A percentile compares a stretch with the other conserved stretches of the same genome.
These are phyloP conservation scores for Papilionanthe hybrid DNA, from an alignment of 116 monocot species.

Conservation along the genomic window DNA sequence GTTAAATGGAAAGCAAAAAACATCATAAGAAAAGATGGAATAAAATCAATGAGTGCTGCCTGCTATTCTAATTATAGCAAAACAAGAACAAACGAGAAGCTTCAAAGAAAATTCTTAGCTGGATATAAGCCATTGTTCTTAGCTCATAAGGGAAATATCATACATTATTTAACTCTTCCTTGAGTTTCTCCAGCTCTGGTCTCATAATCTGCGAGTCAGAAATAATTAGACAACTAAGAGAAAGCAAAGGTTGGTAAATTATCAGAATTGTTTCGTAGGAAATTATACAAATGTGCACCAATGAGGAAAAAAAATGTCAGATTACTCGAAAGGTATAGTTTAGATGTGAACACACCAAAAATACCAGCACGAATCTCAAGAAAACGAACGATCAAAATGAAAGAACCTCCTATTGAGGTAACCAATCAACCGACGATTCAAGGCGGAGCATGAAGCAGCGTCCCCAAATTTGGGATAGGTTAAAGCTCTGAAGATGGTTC, in stretches of 20 bases:
- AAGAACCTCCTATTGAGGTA: no score
- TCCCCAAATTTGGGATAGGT: no score
- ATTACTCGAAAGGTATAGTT: neutral
- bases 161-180: conserved; percentile 69
- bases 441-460: no score
- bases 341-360: neutral
- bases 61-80: neutral
- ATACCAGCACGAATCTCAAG: no score
- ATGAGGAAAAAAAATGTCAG: neutral
- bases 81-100: neutral
- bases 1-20: conserved; percentile 6
- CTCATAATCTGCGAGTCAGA: conserved; percentile 50
- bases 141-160: conserved; percentile 2
- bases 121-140: neutral
- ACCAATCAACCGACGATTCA: no score
- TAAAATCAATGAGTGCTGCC: neutral
- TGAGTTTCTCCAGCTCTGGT: conserved; percentile 79
- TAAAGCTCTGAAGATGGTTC: no score
- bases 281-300: neutral
- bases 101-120: neutral
- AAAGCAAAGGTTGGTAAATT: neutral
- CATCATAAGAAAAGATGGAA: neutral
- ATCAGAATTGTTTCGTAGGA: neutral
- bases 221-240: neutral
- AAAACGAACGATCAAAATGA: no score